Percentiles rank a stretch among this genome's conserved stretches.
phyloP scores from a whole-genome alignment of 768 basidiomycete species.

The Boletus vermiculosoides region DNA sequence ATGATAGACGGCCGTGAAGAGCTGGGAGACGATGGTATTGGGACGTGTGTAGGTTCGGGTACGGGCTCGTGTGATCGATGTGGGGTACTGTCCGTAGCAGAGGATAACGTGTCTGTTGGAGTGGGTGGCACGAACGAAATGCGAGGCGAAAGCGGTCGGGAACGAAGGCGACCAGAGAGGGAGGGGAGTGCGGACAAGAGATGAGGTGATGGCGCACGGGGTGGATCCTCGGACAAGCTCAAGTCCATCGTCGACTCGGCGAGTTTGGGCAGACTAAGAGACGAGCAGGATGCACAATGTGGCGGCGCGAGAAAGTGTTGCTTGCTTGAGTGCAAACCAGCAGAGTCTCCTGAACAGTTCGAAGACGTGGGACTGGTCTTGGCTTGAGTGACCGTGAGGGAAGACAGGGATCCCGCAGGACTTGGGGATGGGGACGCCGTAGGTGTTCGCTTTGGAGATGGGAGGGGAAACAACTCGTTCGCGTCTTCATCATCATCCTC shows the following conservation, averaged over 20 bases:
- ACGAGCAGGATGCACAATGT: constrained; percentile 24
- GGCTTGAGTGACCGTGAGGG: constrained; percentile 12
- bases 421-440: constrained; percentile 39
- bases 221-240: constrained; percentile 2
- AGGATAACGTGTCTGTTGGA: not conserved
- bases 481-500: constrained; percentile 51
- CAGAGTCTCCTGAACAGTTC: constrained; percentile 16
- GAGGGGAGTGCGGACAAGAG: constrained; percentile 23
- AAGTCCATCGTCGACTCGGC: constrained; percentile 14
- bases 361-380: constrained; percentile 17
- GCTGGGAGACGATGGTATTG: not conserved
- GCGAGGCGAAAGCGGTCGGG: constrained; percentile 7
- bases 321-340: not conserved
- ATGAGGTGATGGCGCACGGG: constrained; percentile 23
- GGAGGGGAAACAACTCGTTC: constrained; percentile 55
- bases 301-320: constrained; percentile 24
- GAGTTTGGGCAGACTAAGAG: constrained; percentile 22
- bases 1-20: not conserved
- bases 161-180: constrained; percentile 21
- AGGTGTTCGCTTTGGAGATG: constrained; percentile 57
- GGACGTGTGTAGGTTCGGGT: not conserved
- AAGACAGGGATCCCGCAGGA: constrained; percentile 31
- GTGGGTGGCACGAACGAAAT: constrained; percentile 11
- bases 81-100: not conserved
- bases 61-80: not conserved